Percentiles rank a stretch among this genome's conserved stretches.
These are phyloP conservation scores for Leavenworthia alabamica DNA, from an alignment of 345 rosid species.

Conservation along the genomic window DNA sequence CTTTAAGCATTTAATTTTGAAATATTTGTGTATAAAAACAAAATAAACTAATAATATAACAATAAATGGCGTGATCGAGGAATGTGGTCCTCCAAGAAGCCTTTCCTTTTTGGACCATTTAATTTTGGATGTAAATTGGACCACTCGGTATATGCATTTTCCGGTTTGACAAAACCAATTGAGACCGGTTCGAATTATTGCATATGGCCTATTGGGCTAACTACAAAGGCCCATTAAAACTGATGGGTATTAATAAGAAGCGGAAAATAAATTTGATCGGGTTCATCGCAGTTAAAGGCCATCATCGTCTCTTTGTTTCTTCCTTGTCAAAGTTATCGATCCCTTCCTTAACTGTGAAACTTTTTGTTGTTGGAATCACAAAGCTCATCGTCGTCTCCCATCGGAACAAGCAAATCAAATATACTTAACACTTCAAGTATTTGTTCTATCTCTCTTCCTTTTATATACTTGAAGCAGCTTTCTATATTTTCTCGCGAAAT, in stretches of 20 bases:
- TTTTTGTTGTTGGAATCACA: background rate
- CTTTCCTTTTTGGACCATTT: slow-evolving; percentile 33
- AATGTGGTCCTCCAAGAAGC: slow-evolving; percentile 31
- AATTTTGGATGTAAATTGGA: slow-evolving; percentile 26
- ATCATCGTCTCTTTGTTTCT: background rate
- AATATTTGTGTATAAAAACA: background rate
- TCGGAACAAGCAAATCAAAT: slow-evolving; percentile 7
- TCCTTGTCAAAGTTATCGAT: background rate
- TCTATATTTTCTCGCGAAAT: background rate
- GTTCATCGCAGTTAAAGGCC: background rate
- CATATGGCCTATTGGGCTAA: too few species aligned
- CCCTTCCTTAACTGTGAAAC: background rate
- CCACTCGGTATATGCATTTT: too few species aligned
- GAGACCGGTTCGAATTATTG: too few species aligned
- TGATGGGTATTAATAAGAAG: too few species aligned
- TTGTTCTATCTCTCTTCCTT: background rate
- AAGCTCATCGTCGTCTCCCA: background rate
- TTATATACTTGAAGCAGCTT: background rate
- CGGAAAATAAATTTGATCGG: too few species aligned
- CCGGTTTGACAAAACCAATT: too few species aligned
- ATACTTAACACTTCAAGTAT: slow-evolving; percentile 8
- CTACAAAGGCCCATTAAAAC: too few species aligned
- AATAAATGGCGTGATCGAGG: slow-evolving; percentile 29
- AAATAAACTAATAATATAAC: background rate
- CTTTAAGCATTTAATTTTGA: slow-evolving; percentile 11